phyloP scores from a whole-genome alignment of 768 basidiomycete genomes.

The Sarcomyxa edulis region DNA sequence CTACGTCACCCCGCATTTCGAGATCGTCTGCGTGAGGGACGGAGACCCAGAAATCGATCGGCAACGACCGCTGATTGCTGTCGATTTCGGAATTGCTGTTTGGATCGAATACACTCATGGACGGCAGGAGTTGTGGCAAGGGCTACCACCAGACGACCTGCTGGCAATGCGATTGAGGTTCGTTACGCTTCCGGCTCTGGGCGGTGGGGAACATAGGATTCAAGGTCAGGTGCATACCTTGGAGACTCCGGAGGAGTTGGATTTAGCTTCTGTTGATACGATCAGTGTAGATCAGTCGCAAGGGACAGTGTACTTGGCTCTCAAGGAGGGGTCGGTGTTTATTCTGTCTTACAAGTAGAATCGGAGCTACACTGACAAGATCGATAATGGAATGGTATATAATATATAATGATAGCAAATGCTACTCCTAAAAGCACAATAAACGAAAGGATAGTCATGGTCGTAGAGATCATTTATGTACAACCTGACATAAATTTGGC shows the following conservation, averaged over 20 bases:
- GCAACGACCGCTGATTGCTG: slow-evolving; percentile 68
- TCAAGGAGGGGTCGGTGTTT: slow-evolving; percentile 65
- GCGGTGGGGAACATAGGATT: slow-evolving; percentile 18
- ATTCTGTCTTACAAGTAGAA: slow-evolving; percentile 59
- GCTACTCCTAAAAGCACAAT: too few species aligned
- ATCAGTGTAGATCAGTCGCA: slow-evolving; percentile 78
- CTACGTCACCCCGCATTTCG: slow-evolving; percentile 69
- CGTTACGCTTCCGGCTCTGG: slow-evolving; percentile 63
- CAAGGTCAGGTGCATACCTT: slow-evolving; percentile 54
- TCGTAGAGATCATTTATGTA: too few species aligned
- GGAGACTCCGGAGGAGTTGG: slow-evolving; percentile 58
- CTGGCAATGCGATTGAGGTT: slow-evolving; percentile 57
- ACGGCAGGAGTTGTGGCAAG: slow-evolving; percentile 16
- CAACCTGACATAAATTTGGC: too few species aligned
- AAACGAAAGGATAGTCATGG: too few species aligned
- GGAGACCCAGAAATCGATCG: slow-evolving; percentile 37
- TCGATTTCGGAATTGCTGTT: slow-evolving; percentile 85
- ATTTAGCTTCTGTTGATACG: slow-evolving; percentile 63
- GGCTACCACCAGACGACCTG: slow-evolving; percentile 15
- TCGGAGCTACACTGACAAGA: too few species aligned
- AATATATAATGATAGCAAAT: too few species aligned
- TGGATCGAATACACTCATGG: slow-evolving; percentile 62
- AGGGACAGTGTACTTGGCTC: slow-evolving; percentile 65
- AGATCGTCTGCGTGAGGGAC: slow-evolving; percentile 64
- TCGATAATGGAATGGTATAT: too few species aligned